A percentile compares a stretch with the other conserved stretches of the same genome.
These are phyloP conservation scores for Anisodus tanguticus DNA, from an alignment of 257 asterid genomes.

Conservation along the genomic window DNA sequence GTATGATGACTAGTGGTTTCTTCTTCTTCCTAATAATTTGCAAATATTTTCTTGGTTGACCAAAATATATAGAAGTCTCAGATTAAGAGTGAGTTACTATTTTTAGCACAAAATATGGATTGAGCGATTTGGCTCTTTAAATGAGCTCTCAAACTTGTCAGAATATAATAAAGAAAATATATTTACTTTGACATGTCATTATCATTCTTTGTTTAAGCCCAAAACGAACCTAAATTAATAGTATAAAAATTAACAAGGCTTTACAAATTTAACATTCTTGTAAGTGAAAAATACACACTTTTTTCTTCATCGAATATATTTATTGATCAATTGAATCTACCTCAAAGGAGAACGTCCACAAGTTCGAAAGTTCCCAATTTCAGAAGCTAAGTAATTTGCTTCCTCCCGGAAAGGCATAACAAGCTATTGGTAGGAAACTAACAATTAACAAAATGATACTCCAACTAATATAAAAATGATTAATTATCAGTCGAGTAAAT, in stretches of 20 bases:
- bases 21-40: neutral
- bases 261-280: neutral
- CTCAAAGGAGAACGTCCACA: neutral
- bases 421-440: neutral
- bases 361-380: neutral
- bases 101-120: too few species aligned
- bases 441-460: neutral
- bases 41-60: neutral
- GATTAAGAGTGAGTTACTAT: neutral
- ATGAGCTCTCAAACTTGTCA: too few species aligned
- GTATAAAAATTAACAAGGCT: too few species aligned
- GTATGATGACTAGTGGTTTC: neutral
- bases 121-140: too few species aligned
- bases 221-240: too few species aligned
- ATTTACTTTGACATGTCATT: too few species aligned
- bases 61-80: neutral
- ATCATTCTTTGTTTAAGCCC: too few species aligned
- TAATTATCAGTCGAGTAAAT: constrained; percentile 29
- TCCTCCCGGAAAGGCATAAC: too few species aligned
- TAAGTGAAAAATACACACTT: neutral
- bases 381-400: neutral
- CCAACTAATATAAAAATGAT: neutral
- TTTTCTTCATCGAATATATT: too few species aligned
- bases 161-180: too few species aligned
- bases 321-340: neutral